Conservation (phyloP, 345 rosid species). For the Hirschfeldia incana region DNA sequence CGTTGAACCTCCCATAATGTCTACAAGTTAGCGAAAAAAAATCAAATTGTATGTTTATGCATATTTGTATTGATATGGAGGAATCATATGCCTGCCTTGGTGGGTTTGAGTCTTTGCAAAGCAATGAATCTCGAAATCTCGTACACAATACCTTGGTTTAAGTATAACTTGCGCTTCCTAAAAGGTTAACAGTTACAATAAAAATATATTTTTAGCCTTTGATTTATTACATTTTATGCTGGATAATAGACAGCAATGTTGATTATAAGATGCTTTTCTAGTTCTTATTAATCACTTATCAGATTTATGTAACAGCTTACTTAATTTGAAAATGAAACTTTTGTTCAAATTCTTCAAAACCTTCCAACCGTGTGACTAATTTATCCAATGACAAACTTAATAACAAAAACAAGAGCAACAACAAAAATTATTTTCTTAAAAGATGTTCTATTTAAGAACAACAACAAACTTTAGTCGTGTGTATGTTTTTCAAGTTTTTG, state of each 20-base stretch:
- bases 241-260: background rate
- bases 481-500: background rate
- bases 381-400: background rate
- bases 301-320: background rate
- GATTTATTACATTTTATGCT: background rate
- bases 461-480: background rate
- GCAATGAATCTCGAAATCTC: conserved; percentile 18
- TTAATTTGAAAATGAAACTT: background rate
- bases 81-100: conserved; percentile 13
- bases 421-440: background rate
- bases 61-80: conserved; percentile 18
- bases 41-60: background rate
- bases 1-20: background rate
- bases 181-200: background rate
- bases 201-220: background rate
- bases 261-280: background rate
- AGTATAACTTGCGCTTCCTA: conserved; percentile 7
- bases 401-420: background rate
- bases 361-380: background rate
- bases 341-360: background rate
- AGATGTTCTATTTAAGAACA: background rate
- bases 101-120: conserved; percentile 26
- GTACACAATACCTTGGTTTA: conserved; percentile 17
- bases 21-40: background rate
- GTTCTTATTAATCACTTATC: background rate